Conservation (phyloP, 495 filamentous ascomycete genomes). For the Aspergillus sparsus region DNA sequence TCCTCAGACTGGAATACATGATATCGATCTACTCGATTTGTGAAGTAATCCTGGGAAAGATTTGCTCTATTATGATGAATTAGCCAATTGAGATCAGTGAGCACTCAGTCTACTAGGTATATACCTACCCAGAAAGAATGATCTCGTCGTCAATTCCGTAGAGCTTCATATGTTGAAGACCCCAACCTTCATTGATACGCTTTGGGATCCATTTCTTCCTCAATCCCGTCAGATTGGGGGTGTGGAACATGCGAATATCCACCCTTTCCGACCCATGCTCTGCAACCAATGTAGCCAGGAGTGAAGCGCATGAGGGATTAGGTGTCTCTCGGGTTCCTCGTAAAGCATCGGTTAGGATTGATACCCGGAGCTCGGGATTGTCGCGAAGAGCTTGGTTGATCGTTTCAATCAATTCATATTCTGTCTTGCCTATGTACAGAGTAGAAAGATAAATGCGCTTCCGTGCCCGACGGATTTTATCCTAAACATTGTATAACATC, state of each 20-base stretch:
- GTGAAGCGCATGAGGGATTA: constrained; percentile 82
- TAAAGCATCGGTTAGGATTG: constrained; percentile 89
- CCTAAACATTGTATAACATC: constrained; percentile 41
- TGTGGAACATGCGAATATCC: constrained; percentile 96
- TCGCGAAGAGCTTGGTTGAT: constrained; percentile 75
- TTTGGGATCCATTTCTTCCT: constrained; percentile 81
- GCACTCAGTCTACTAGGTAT: neutral
- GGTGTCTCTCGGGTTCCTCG: constrained; percentile 91
- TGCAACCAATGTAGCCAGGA: constrained; percentile 75
- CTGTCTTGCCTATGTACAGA: constrained; percentile 92
- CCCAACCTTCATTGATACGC: constrained; percentile 97
- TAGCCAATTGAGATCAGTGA: neutral
- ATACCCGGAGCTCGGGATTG: constrained; percentile 78
- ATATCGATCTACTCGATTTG: constrained; percentile 91
- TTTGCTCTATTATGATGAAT: constrained; percentile 63
- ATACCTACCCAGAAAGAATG: constrained; percentile 79
- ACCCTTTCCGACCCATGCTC: constrained; percentile 87
- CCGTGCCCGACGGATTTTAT: constrained; percentile 78
- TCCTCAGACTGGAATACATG: constrained; percentile 81
- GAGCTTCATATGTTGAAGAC: constrained; percentile 98
- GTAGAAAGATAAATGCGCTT: constrained; percentile 87
- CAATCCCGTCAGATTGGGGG: constrained; percentile 87
- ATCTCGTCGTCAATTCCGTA: constrained; percentile 97
- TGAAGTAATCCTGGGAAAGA: constrained; percentile 92
- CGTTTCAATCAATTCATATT: constrained; percentile 82